phyloP scores from a whole-genome alignment of 1,284 basidiomycete species.

The Cutaneotrichosporon dermatis region DNA sequence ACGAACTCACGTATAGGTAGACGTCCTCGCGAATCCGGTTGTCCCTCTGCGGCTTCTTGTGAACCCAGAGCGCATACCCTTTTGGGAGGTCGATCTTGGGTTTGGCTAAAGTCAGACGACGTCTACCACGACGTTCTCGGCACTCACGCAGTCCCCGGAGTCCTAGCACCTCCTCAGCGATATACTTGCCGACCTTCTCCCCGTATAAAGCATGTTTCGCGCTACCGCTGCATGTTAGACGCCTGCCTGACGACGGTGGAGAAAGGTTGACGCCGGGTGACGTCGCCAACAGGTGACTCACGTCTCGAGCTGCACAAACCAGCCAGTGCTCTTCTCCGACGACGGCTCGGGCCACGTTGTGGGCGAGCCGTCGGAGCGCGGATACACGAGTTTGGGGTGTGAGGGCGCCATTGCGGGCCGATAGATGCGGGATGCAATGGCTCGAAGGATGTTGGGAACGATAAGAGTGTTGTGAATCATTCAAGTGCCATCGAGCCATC shows the following conservation, averaged over 20 bases:
- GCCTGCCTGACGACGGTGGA: no score
- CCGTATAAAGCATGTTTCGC: constrained; percentile 30
- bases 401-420: neutral
- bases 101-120: constrained; percentile 6
- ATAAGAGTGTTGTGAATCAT: neutral
- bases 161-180: constrained; percentile 18
- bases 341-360: constrained; percentile 4
- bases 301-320: constrained; percentile 15
- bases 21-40: constrained; percentile 26
- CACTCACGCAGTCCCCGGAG: constrained; percentile 14
- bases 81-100: constrained; percentile 24
- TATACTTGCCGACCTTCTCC: constrained; percentile 23
- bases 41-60: constrained; percentile 23
- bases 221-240: constrained; percentile 9
- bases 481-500: neutral
- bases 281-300: constrained; percentile 6
- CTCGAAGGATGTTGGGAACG: neutral
- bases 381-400: constrained; percentile 9
- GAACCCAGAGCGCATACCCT: constrained; percentile 34
- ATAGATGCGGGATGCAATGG: neutral
- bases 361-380: constrained; percentile 12
- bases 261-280: no score
- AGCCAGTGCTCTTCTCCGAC: constrained; percentile 1
- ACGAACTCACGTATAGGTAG: constrained; percentile 33
- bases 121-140: neutral